These are phyloP conservation scores for Gastrolobium villosum DNA, from an alignment of 306 rosid species.

Conservation along the genomic window DNA sequence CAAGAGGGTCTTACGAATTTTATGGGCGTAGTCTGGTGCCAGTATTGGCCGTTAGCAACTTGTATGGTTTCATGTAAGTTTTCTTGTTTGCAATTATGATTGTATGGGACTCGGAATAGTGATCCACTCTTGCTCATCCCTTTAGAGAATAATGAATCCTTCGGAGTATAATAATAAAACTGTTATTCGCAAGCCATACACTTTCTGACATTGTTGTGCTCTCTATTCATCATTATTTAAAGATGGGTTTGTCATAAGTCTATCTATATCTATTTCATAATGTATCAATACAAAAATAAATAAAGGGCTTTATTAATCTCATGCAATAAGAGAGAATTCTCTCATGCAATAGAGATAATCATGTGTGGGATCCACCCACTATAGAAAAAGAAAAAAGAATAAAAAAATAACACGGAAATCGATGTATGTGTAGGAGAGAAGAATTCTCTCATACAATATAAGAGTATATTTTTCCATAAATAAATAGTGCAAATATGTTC, in stretches of 20 bases:
- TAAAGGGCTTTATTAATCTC: no score
- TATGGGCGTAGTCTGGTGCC: slow-evolving; percentile 34
- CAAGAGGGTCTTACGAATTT: slow-evolving; percentile 44
- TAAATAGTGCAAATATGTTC: no score
- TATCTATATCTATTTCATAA: neutral
- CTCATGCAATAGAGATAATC: no score
- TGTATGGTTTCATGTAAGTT: slow-evolving; percentile 39
- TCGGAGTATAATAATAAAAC: slow-evolving; percentile 33
- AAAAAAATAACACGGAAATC: no score
- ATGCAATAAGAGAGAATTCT: no score
- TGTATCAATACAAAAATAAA: no score
- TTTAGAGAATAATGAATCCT: slow-evolving; percentile 16
- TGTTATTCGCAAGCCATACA: slow-evolving; percentile 21
- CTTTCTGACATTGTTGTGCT: neutral
- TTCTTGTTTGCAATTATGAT: slow-evolving; percentile 29
- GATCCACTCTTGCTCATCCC: slow-evolving; percentile 30
- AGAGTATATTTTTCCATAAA: no score
- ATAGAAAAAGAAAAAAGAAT: no score
- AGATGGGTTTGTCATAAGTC: neutral
- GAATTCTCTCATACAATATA: no score
- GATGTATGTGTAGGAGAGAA: no score
- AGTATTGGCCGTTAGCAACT: slow-evolving; percentile 39
- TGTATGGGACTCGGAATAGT: slow-evolving; percentile 25
- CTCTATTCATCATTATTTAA: neutral
- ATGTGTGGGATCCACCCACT: no score